Evolutionary conservation across 1,284 basidiomycete species (phyloP), one percentile per base, ranked within the genome.

Genomic region (Ganoderma meredithae): DNA sequence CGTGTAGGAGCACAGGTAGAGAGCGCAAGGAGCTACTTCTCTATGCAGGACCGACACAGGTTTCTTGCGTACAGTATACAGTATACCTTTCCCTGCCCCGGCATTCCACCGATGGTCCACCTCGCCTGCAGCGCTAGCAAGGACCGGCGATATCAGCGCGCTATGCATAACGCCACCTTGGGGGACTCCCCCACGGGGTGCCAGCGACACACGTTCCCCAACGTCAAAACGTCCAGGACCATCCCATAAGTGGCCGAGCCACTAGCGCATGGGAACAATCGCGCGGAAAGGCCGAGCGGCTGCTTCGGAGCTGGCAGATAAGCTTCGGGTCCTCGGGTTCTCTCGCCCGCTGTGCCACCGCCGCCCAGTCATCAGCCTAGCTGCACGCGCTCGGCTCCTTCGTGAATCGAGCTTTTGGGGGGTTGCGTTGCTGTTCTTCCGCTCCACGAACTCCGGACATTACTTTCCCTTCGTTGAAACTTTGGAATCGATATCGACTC

Each of bases 271-370:
- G n/a, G 44, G 44, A 47, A 47, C 4, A 10, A 9, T 8, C 7
- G 44, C n/a, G 19, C 44, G 44, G 44, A 22, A 22, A 22, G 22
- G 7, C 17, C 44, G 44, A 47, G n/a, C 44, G 44, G 3, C 27
- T 31, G n/a, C n/a, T 47, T 47, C 44, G 44, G 25, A 53, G 52
- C 27, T 53, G 52, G 22, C 52, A 31, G 52, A 53, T 53, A 53
- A 53, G 52, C 52, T 53, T 31, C 52, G 25, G 27, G 52, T 27
- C 13, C 43, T 44, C 17, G 17, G n/a, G 27, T 31, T 43, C 41
- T 17, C 22, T 25, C 6, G 4, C 49, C 49, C 49, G 49, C 49
- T 27, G n/a, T 52, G 22, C 49, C 49, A 52, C 49, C n/a, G 49
- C 52, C 52, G 27, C 52, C 52, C 47, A 25, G 25, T 53, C 17